Conservation (phyloP, 345 rosid species). For the Euphorbia tirucalli region DNA sequence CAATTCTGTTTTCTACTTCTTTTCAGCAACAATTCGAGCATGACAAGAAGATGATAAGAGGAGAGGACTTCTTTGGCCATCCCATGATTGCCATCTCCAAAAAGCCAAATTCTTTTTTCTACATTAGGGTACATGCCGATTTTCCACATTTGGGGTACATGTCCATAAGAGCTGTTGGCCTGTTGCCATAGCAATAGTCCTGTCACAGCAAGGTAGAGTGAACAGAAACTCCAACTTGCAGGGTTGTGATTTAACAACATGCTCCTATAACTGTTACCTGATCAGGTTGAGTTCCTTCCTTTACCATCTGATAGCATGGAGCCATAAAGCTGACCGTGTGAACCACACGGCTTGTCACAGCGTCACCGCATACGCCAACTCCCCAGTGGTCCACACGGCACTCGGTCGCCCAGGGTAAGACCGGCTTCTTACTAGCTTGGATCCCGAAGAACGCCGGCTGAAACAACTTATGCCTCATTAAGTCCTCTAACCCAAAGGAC, state of each 20-base stretch:
- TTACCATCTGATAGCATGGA: too few relatives aligned
- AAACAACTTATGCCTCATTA: too few relatives aligned
- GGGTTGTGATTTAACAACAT: conserved; percentile 28
- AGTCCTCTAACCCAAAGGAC: too few relatives aligned
- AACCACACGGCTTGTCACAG: too few relatives aligned
- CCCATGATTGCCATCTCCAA: conserved; percentile 29
- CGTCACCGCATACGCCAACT: too few relatives aligned
- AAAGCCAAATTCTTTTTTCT: conserved; percentile 17
- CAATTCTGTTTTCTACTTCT: conserved; percentile 25
- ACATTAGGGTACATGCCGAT: conserved; percentile 23
- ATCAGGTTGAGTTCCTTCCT: conserved; percentile 21
- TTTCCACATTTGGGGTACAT: conserved; percentile 33
- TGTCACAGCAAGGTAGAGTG: conserved; percentile 25
- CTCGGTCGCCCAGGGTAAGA: too few relatives aligned
- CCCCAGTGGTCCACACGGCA: too few relatives aligned
- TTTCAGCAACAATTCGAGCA: conserved; percentile 29
- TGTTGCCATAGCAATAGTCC: conserved; percentile 24
- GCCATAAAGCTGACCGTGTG: too few relatives aligned
- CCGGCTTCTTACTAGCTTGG: too few relatives aligned
- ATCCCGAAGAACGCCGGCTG: too few relatives aligned
- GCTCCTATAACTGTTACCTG: conserved; percentile 26
- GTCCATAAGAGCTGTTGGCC: conserved; percentile 27
- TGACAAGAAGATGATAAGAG: conserved; percentile 37
- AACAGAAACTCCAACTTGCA: conserved; percentile 33
- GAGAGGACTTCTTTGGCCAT: conserved; percentile 27